Conservation (phyloP, 305 asterid species). For the Rubia tinctorum region DNA sequence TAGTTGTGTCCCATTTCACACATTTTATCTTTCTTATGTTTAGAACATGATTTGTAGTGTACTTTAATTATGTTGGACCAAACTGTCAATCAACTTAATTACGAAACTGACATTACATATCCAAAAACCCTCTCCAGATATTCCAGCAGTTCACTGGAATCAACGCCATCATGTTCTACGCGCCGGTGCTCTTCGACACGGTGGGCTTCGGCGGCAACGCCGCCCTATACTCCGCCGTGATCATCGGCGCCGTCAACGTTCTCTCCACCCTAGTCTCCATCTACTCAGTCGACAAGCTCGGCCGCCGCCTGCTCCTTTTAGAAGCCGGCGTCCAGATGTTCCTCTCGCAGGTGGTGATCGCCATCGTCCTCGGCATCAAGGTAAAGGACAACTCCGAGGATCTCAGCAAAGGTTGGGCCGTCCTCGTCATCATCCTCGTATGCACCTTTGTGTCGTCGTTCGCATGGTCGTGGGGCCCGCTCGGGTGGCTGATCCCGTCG, state of each 20-base stretch:
- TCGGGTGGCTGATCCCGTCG: conserved; percentile 94
- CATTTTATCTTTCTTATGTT: too few relatives aligned
- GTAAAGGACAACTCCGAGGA: conserved; percentile 50
- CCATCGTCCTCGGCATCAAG: conserved; percentile 57
- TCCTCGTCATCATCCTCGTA: conserved; percentile 66
- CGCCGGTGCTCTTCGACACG: conserved; percentile 71
- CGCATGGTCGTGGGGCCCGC: conserved; percentile 99
- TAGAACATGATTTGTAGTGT: too few relatives aligned
- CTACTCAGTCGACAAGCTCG: conserved; percentile 75
- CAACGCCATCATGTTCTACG: conserved; percentile 91
- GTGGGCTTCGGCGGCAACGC: conserved; percentile 76
- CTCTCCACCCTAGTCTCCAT: conserved; percentile 72
- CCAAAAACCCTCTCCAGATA: conserved; percentile 36
- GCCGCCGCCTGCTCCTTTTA: conserved; percentile 59
- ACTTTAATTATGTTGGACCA: too few relatives aligned
- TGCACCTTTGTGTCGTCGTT: conserved; percentile 79
- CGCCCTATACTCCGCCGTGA: conserved; percentile 71
- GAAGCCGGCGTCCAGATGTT: conserved; percentile 92
- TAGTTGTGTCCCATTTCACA: too few relatives aligned
- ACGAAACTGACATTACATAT: not conserved
- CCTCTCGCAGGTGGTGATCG: conserved; percentile 55
- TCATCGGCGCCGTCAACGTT: conserved; percentile 82
- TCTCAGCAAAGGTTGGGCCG: conserved; percentile 53
- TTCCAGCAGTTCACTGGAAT: conserved; percentile 92
- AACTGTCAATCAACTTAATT: not conserved